Conservation (phyloP, 108 stramenopile species). For the Cylindrotheca fusiformis region DNA sequence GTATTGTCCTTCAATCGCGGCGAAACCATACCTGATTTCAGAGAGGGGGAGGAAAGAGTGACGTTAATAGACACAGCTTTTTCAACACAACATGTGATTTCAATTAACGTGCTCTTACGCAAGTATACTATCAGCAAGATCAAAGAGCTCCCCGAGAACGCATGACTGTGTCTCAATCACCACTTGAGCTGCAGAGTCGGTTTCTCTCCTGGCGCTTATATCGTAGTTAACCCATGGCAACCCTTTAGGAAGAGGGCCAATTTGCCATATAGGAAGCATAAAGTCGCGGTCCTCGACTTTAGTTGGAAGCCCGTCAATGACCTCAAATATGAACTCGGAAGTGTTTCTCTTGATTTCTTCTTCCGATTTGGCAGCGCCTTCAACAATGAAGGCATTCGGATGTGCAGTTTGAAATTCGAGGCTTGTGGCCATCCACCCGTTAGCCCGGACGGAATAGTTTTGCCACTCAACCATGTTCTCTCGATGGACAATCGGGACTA, state of each 20-base stretch:
- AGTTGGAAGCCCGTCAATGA: neutral
- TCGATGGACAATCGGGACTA: neutral
- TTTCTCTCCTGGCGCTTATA: neutral
- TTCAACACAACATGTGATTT: neutral
- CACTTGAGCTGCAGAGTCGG: neutral
- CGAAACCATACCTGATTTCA: neutral
- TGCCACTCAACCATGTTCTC: neutral
- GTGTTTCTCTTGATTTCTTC: neutral
- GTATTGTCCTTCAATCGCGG: neutral
- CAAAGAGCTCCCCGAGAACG: neutral
- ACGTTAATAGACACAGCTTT: neutral
- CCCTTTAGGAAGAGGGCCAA: neutral
- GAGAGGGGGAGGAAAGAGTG: neutral
- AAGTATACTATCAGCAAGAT: neutral
- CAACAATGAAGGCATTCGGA: neutral
- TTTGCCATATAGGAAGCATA: neutral
- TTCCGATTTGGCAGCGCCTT: neutral
- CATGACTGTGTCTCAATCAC: neutral
- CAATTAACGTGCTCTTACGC: neutral
- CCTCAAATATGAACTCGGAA: neutral
- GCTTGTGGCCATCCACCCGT: neutral
- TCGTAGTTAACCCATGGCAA: neutral
- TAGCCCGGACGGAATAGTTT: neutral
- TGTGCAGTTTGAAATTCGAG: neutral
- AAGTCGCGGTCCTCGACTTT: neutral